Conservation (phyloP, 305 asterid species). For the Fraxinus ornus region DNA sequence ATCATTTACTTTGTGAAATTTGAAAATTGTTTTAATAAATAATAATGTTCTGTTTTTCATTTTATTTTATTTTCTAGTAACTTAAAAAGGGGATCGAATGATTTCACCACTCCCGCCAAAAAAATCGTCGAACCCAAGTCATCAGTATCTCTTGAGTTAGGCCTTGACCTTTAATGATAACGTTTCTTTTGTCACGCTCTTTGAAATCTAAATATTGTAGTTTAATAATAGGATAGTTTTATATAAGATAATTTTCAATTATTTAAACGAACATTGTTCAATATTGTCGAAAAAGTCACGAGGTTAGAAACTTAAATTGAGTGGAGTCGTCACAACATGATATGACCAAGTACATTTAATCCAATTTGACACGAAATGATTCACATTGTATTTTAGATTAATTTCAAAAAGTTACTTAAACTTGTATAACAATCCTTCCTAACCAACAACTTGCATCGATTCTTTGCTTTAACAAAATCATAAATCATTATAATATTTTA, state of each 20-base stretch:
- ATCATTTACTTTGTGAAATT: not conserved
- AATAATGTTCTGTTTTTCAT: not conserved
- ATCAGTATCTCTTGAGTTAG: not conserved
- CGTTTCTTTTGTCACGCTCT: not conserved
- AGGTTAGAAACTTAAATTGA: not conserved
- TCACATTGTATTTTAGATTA: not conserved
- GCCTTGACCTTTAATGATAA: not conserved
- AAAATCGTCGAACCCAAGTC: not conserved
- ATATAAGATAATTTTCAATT: not conserved
- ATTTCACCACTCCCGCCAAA: not conserved
- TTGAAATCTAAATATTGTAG: not conserved
- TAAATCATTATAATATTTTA: not conserved
- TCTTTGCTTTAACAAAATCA: not conserved
- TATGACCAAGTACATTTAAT: not conserved
- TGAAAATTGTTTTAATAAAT: not conserved
- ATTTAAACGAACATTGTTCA: not conserved
- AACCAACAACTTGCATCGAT: not conserved
- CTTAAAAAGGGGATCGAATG: not conserved
- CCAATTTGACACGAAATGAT: not conserved
- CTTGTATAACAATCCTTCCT: not conserved
- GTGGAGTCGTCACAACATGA: not conserved
- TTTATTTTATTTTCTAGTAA: not conserved
- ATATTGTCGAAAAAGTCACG: not conserved
- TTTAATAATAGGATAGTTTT: no score
- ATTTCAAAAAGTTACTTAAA: not conserved